phyloP scores from a whole-genome alignment of 768 basidiomycete genomes.

The Stropharia rugosoannulata region DNA sequence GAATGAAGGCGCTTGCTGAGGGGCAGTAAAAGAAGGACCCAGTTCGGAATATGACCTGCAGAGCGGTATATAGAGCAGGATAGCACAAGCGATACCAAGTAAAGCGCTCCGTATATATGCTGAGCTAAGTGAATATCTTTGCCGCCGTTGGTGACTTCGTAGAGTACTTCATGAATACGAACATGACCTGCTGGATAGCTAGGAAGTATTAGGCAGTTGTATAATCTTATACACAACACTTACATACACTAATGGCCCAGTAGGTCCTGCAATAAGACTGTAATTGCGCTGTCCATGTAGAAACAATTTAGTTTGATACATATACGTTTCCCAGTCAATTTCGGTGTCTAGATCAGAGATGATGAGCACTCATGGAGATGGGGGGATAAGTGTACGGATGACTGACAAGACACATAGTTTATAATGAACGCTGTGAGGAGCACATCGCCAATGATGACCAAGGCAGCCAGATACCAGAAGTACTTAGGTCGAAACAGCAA shows the following conservation, averaged over 20 bases:
- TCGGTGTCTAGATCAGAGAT: conserved; percentile 74
- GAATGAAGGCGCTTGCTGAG: conserved; percentile 95
- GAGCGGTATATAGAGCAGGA: conserved; percentile 68
- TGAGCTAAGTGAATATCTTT: conserved; percentile 65
- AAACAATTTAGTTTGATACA: conserved; percentile 81
- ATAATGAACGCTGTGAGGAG: conserved; percentile 80
- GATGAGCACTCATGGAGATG: conserved; percentile 11
- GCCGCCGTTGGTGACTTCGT: conserved; percentile 61
- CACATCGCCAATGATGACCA: conserved; percentile 75
- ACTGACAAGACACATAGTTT: conserved; percentile 78
- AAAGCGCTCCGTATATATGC: conserved; percentile 75
- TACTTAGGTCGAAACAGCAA: conserved; percentile 55
- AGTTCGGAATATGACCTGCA: conserved; percentile 66
- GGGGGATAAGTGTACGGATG: conserved; percentile 3
- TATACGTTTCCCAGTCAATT: conserved; percentile 98
- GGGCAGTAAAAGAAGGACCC: conserved; percentile 68
- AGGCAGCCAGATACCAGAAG: conserved; percentile 65
- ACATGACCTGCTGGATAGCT: conserved; percentile 97
- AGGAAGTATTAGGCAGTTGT: neutral
- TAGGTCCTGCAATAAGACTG: conserved; percentile 78
- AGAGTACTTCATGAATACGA: conserved; percentile 73
- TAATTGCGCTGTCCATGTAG: conserved; percentile 84
- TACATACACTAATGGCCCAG: conserved; percentile 87
- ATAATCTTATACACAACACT: neutral
- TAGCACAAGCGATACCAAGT: conserved; percentile 62